A percentile compares a stretch with the other conserved stretches of the same genome.
These are phyloP conservation scores for Pestalotiopsis sp. DNA, from an alignment of 2,329 filamentous ascomycete genomes.

Conservation along the genomic window DNA sequence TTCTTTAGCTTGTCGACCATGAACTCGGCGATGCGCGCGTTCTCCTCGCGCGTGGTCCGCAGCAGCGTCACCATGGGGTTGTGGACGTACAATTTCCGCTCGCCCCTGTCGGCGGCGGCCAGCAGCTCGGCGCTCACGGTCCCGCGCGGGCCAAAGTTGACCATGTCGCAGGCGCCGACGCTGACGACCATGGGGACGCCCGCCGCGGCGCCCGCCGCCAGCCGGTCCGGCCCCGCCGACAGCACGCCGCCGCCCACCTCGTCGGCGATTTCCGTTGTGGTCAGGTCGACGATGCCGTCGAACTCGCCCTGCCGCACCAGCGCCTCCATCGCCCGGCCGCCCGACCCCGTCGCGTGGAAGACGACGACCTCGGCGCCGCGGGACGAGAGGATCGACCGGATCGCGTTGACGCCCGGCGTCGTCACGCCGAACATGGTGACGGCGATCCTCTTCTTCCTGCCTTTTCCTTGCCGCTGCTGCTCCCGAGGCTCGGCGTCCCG, in stretches of 20 bases:
- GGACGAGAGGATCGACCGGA: conserved; percentile 51
- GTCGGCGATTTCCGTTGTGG: conserved; percentile 71
- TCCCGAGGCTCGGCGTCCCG: neutral
- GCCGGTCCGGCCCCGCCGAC: conserved; percentile 57
- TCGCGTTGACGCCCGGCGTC: conserved; percentile 63
- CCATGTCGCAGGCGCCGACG: conserved; percentile 60
- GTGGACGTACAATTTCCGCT: conserved; percentile 61
- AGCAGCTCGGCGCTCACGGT: conserved; percentile 40
- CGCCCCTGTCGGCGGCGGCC: conserved; percentile 50
- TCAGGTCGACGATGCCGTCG: conserved; percentile 71
- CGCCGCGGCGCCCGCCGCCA: conserved; percentile 57
- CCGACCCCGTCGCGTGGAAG: conserved; percentile 72
- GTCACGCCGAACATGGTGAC: conserved; percentile 79
- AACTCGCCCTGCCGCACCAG: conserved; percentile 59
- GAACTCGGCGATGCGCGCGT: conserved; percentile 53
- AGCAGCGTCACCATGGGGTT: conserved; percentile 70
- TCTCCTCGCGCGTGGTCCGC: conserved; percentile 63
- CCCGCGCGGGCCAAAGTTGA: conserved; percentile 62
- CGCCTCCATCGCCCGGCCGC: conserved; percentile 70
- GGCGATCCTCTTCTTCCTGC: conserved; percentile 53
- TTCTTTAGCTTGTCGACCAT: conserved; percentile 55
- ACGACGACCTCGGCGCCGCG: conserved; percentile 60
- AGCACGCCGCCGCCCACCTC: conserved; percentile 65
- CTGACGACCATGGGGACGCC: conserved; percentile 58
- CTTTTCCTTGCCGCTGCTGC: neutral